Conservation (phyloP, 139 green algal species). For the Astrephomene gubernaculifera region DNA sequence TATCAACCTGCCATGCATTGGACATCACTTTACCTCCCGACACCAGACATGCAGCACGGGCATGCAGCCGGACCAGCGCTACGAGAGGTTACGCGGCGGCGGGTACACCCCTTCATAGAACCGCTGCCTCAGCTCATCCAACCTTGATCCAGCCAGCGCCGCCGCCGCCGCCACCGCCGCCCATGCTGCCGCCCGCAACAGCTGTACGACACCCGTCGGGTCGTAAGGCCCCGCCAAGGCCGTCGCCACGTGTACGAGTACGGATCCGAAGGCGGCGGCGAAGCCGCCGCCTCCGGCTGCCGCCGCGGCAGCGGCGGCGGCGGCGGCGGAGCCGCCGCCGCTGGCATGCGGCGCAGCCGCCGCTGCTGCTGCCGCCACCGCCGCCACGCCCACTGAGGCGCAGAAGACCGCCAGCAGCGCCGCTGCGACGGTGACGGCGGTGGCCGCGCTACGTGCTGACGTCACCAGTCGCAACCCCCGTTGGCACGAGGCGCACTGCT, state of each 20-base stretch:
- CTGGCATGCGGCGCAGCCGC: too few relatives aligned
- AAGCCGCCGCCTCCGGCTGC: neutral
- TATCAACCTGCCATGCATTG: too few relatives aligned
- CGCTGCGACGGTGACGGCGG: neutral
- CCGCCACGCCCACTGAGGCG: conserved; percentile 14
- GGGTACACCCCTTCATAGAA: conserved; percentile 42
- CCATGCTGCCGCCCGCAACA: conserved; percentile 17
- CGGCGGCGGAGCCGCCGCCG: neutral
- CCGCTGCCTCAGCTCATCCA: neutral
- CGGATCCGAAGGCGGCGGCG: neutral
- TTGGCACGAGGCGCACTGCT: conserved; percentile 39
- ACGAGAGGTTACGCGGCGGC: conserved; percentile 45
- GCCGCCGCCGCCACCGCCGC: neutral
- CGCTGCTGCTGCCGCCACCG: neutral
- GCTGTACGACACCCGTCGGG: neutral
- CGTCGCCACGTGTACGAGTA: neutral
- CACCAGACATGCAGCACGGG: too few relatives aligned
- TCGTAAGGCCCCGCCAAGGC: neutral
- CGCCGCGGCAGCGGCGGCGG: neutral
- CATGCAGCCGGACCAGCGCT: too few relatives aligned
- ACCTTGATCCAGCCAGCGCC: neutral
- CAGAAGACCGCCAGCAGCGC: neutral
- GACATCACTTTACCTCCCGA: too few relatives aligned
- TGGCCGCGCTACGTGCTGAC: neutral
- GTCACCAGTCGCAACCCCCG: conserved; percentile 5